phyloP scores from a whole-genome alignment of 1,284 basidiomycete genomes.

The Leccinum griseonigrum region DNA sequence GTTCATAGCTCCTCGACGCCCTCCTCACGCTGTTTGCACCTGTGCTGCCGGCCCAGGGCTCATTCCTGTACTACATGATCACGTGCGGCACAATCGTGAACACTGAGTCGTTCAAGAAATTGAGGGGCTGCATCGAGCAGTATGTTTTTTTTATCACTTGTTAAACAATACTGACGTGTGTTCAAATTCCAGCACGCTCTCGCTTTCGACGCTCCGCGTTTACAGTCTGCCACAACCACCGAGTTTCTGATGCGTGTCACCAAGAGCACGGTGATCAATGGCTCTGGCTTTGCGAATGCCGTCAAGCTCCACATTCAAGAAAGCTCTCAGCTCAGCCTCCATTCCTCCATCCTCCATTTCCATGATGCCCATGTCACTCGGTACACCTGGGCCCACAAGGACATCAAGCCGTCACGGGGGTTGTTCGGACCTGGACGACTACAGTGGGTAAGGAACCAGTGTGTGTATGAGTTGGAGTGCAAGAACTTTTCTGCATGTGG shows the following conservation, averaged over 20 bases:
- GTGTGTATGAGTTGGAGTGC: background rate
- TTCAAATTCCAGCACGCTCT: background rate
- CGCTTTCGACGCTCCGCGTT: background rate
- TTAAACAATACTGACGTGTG: background rate
- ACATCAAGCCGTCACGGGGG: background rate
- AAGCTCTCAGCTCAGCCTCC: background rate
- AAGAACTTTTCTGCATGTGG: background rate
- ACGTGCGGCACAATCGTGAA: background rate
- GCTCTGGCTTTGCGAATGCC: background rate
- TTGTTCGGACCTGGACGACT: background rate
- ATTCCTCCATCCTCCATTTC: background rate
- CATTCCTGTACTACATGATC: background rate
- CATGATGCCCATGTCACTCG: background rate
- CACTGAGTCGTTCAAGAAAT: background rate
- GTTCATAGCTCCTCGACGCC: background rate
- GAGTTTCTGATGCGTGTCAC: background rate
- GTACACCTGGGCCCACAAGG: background rate
- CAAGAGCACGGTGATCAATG: background rate
- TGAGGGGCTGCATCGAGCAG: background rate
- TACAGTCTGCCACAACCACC: background rate
- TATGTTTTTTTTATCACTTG: background rate
- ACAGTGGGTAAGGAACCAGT: background rate
- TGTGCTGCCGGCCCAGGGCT: background rate
- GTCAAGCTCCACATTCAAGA: background rate
- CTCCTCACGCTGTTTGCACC: background rate